A percentile compares a stretch with the other conserved stretches of the same genome.
Conservation (phyloP, 352 stramenopile species). For the Globisporangium alternatum region DNA sequence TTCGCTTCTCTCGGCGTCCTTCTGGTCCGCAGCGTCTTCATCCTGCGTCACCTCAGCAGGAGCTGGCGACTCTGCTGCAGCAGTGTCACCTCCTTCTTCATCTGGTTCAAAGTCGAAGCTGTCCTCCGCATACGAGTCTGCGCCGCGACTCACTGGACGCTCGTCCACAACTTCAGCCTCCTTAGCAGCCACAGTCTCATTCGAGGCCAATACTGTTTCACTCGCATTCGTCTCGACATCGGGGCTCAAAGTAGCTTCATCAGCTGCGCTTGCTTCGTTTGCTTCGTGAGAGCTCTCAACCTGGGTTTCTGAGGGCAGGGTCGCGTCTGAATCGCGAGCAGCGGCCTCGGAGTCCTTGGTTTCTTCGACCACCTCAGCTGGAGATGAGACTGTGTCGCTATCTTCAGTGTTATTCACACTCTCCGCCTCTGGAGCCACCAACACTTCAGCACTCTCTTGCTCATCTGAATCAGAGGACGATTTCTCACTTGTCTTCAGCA, state of each 20-base stretch:
- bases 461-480: background rate
- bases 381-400: background rate
- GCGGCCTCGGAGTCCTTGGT: background rate
- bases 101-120: slow-evolving; percentile 15
- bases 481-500: background rate
- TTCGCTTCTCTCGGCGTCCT: background rate
- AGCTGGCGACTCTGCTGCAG: background rate
- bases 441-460: background rate
- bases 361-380: background rate
- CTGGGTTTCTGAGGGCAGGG: background rate
- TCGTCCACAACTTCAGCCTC: slow-evolving; percentile 4
- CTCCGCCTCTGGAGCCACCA: background rate
- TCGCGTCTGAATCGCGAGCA: too few species aligned
- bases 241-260: background rate
- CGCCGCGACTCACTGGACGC: slow-evolving; percentile 9
- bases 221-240: background rate
- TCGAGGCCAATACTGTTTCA: background rate
- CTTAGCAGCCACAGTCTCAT: background rate
- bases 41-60: background rate
- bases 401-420: too few species aligned
- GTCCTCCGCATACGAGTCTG: slow-evolving; percentile 17
- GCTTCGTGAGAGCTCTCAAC: background rate
- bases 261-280: background rate
- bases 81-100: background rate
- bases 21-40: background rate